Evolutionary conservation across 768 basidiomycete species (phyloP), one percentile per base, ranked within the genome.

Genomic region (Lactarius hengduanensis): DNA sequence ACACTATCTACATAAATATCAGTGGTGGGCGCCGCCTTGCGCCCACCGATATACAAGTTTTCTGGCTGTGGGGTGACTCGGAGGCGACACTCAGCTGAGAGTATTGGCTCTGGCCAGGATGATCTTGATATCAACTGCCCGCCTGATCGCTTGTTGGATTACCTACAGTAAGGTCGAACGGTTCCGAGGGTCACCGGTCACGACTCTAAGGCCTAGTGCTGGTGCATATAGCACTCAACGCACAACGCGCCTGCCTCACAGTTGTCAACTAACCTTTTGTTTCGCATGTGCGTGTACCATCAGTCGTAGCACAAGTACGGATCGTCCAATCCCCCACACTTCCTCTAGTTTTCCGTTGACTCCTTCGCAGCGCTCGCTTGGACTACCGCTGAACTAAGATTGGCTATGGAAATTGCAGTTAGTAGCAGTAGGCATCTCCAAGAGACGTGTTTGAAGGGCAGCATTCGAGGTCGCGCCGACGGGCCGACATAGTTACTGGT

Each of bases 261-360:
- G 9, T 22, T 47, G 45, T 47, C n/a, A 4, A 47, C n/a, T 10
- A 47, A 55, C 18, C 4, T 13, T 26, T n/a, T 32, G 9, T 28
- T 2, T 54, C 8, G 5, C 18, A 47, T 62, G 61, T 28, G 36
- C 45, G 11, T 16, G 54, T 11, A 41, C 16, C 9, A 20, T 20
- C 45, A 47, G 45, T n/a, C n/a, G n/a, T 34, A 34, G 61, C 16
- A 63, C 53, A 16, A 36, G 3, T 7, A 30, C 41, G 53, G 50
- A 36, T 63, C 22, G 53, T 20, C 2, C 61, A 73, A 80, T 13
- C 83, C 84, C 26, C 83, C 83, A 57, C 86, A 89, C 67, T 47
- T 89, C 63, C 41, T 89, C 73, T 91, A 88, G 89, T 88, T 91
- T 79, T n/a, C 81, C 70, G 26, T 89, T 69, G 90, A 88, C 66